Percentiles rank a stretch among this genome's conserved stretches.
These are phyloP conservation scores for Biscutella laevigata DNA, from an alignment of 441 rosid species.

Conservation along the genomic window DNA sequence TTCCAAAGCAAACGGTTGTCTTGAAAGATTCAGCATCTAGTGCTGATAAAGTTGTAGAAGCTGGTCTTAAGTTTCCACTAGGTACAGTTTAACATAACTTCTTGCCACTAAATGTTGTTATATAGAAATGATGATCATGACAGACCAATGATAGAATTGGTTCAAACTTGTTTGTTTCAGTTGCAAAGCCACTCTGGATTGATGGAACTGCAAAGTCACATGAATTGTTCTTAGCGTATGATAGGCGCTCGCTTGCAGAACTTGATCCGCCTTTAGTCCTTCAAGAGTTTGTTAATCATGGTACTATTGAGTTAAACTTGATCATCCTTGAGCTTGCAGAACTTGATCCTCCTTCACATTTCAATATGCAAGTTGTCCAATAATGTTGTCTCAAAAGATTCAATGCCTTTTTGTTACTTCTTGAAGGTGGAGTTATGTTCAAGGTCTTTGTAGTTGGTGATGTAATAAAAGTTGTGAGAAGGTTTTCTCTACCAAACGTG, in stretches of 20 bases:
- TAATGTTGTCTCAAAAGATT: background rate
- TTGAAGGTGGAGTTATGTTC: constrained; percentile 72
- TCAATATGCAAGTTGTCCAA: background rate
- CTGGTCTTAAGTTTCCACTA: constrained; percentile 74
- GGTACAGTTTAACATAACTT: constrained; percentile 34
- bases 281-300: constrained; percentile 90
- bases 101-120: background rate
- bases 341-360: too few species aligned
- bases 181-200: constrained; percentile 80
- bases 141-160: too few species aligned
- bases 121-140: background rate
- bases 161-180: constrained; percentile 16
- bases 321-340: too few species aligned
- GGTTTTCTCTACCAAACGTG: constrained; percentile 75
- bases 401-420: constrained; percentile 1
- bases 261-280: constrained; percentile 81
- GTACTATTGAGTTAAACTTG: constrained; percentile 11
- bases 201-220: constrained; percentile 93
- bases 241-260: constrained; percentile 56
- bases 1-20: constrained; percentile 77
- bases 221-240: constrained; percentile 31
- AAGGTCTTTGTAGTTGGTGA: constrained; percentile 78
- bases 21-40: constrained; percentile 54
- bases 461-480: constrained; percentile 66
- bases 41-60: constrained; percentile 49